These are phyloP conservation scores for Stephanodiscus minutulus DNA, from an alignment of 108 stramenopile genomes.

Conservation along the genomic window DNA sequence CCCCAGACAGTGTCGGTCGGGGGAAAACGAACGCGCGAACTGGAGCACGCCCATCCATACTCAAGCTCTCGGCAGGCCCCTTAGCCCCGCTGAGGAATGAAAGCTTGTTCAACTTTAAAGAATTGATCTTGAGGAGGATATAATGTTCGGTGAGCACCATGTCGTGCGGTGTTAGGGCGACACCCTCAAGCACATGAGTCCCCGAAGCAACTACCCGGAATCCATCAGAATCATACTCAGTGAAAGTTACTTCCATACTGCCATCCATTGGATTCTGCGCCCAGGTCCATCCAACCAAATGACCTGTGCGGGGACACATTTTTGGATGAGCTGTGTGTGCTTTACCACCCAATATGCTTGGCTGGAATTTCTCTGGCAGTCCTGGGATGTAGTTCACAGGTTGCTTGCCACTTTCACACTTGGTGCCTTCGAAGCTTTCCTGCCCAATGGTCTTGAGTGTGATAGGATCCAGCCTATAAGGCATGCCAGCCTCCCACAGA, in stretches of 20 bases:
- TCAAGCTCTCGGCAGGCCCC: conserved; percentile 57
- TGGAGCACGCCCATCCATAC: conserved; percentile 58
- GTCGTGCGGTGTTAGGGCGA: conserved; percentile 60
- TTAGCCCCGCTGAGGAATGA: conserved; percentile 48
- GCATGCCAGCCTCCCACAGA: conserved; percentile 65
- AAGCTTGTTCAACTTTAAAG: conserved; percentile 51
- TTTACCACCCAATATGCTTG: conserved; percentile 55
- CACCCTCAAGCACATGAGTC: conserved; percentile 30
- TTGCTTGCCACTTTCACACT: conserved; percentile 9
- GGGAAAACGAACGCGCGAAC: conserved; percentile 52
- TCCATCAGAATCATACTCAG: conserved; percentile 52
- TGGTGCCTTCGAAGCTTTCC: conserved; percentile 45
- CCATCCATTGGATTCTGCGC: conserved; percentile 27
- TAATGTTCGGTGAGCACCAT: conserved; percentile 62
- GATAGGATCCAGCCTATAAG: conserved; percentile 51
- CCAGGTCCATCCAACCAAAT: conserved; percentile 68
- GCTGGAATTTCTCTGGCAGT: conserved; percentile 45
- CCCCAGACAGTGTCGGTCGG: conserved; percentile 42
- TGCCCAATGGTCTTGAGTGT: conserved; percentile 58
- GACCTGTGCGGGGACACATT: conserved; percentile 52
- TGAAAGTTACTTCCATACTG: conserved; percentile 53
- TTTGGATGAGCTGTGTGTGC: conserved; percentile 67
- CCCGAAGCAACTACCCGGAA: conserved; percentile 43
- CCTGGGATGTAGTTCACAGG: conserved; percentile 35
- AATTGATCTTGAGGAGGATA: conserved; percentile 54